These are phyloP conservation scores for Ganoderma lingzhi DNA, from an alignment of 1,284 basidiomycete genomes.

Conservation along the genomic window DNA sequence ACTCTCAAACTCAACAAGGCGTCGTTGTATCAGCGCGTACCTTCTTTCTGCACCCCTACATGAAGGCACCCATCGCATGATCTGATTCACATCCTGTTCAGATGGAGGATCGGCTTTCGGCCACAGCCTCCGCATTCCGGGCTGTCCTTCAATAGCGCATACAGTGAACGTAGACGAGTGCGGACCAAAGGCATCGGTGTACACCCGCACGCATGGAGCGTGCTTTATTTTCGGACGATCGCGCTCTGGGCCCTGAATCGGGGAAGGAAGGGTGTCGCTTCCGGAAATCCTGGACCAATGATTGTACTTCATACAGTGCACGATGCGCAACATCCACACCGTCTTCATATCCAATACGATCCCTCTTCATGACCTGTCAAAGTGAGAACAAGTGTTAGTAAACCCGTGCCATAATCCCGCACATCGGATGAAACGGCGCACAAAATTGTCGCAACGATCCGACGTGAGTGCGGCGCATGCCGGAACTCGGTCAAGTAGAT, in stretches of 20 bases:
- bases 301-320: constrained; percentile 5
- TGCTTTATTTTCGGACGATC: constrained; percentile 4
- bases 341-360: not conserved
- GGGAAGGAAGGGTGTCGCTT: not conserved
- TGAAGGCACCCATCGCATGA: not conserved
- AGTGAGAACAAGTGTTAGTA: constrained; percentile 5
- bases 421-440: constrained; percentile 45
- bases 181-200: not conserved
- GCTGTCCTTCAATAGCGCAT: not conserved
- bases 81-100: not conserved
- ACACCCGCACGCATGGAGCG: not conserved
- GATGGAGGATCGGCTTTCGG: not conserved
- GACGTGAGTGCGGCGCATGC: constrained; percentile 68
- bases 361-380: constrained; percentile 12
- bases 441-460: constrained; percentile 86
- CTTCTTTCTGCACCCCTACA: not conserved
- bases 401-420: constrained; percentile 4
- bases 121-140: constrained; percentile 1
- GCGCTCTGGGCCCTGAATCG: not conserved
- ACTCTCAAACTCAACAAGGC: not conserved
- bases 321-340: not conserved
- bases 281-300: not conserved
- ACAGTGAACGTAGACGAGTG: not conserved
- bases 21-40: not conserved
- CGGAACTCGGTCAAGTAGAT: constrained; percentile 89